Conservation (phyloP, 371 early-diverging fungal genomes). For the Lichtheimia hyalospora region DNA sequence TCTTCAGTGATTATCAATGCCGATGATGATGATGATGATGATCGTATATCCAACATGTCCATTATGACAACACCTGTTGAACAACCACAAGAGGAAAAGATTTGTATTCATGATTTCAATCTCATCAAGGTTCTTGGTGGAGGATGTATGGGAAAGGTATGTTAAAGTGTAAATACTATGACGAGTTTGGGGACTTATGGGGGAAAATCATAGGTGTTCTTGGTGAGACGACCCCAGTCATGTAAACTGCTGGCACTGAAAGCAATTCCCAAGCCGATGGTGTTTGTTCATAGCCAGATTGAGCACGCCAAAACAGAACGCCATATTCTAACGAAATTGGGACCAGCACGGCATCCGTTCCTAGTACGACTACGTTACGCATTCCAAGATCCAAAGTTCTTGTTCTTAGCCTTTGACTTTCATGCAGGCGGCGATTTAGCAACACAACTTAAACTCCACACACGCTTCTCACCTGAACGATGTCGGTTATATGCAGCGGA, state of each 20-base stretch:
- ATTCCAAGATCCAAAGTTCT: slow-evolving; percentile 87
- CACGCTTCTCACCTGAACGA: slow-evolving; percentile 35
- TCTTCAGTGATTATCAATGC: not conserved
- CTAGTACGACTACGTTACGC: slow-evolving; percentile 88
- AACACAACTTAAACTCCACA: slow-evolving; percentile 68
- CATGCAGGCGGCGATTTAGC: slow-evolving; percentile 94
- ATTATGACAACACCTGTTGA: not conserved
- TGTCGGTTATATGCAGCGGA: slow-evolving; percentile 83
- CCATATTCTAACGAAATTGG: slow-evolving; percentile 48
- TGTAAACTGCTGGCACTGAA: slow-evolving; percentile 89
- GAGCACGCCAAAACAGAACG: slow-evolving; percentile 58
- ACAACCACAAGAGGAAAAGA: slow-evolving; percentile 5
- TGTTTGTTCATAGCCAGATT: slow-evolving; percentile 84
- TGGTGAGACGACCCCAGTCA: slow-evolving; percentile 65
- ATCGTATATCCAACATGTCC: not conserved
- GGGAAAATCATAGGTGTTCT: slow-evolving; percentile 63
- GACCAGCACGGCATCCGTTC: slow-evolving; percentile 81
- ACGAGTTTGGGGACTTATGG: not conserved
- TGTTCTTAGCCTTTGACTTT: slow-evolving; percentile 97
- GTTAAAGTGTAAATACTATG: not conserved
- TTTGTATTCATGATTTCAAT: slow-evolving; percentile 41
- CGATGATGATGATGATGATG: not conserved
- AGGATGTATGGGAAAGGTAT: slow-evolving; percentile 57
- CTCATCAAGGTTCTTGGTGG: slow-evolving; percentile 50
- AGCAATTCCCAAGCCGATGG: slow-evolving; percentile 91